Base-by-base conservation (phyloP, 495 filamentous ascomycete genomes). In the Poronia punctata region DNA sequence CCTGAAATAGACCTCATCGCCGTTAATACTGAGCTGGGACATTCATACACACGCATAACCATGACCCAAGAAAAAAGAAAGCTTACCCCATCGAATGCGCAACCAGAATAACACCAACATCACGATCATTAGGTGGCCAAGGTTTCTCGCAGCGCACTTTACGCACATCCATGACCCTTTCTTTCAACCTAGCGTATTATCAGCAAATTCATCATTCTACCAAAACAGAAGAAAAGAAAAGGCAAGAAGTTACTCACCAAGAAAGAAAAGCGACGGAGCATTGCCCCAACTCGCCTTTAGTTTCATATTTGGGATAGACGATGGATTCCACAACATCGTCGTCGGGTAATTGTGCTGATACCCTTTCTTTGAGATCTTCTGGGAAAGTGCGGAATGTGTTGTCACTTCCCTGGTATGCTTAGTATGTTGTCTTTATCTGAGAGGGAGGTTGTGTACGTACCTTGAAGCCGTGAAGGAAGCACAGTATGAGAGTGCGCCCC, bases 391-490 rank as follows among this genome's bases (percentile, higher is more conserved):
- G 69, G 44, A 98, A 98, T 18, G 92, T 98, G 57, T 89, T 78
- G 55, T 95, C 87, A 45, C 75, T 77, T 19, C 90, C 90, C 86
- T 94, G n/a, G 50, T 18, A 22, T 10, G 25, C 12, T 4, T 29
- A 29, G 40, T 20, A 42, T 35, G 3, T 10, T 12, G 16, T 14
- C 3, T 21, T 34, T 15, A 14, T 10, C n/a, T 26, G 16, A 25
- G 12, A 7, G 17, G 12, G 12, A 19, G 24, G 32, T 4, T 21
- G 32, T 27, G 4, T 32, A 35, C 60, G 40, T 54, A 86, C 87
- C 77, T 95, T 95, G 70, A 96, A 97, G 9, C 90, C 90, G 53
- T 97, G 90, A 29, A 96, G 81, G 64, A 94, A 95, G 56, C 84
- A 86, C 9, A 96, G 71, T 1, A 96, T 65, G 7, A 96, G 62